Evolutionary conservation across 208 protist species (phyloP), one percentile per base, ranked within the genome.

Genomic region (Leishmania mexicana): DNA sequence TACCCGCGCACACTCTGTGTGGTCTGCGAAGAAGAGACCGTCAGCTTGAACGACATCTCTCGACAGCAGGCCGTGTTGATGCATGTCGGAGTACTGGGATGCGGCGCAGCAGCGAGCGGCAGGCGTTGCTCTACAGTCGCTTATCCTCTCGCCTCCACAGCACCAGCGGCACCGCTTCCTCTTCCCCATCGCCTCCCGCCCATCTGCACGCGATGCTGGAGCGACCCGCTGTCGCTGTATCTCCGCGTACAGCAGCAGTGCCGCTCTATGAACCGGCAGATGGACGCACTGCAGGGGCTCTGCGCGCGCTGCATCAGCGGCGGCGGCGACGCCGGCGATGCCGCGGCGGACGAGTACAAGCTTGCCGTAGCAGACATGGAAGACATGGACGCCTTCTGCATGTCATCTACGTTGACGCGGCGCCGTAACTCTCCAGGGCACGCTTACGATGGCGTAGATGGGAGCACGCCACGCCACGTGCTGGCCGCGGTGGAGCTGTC

Each of bases 231-330:
- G 40, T 45, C 53, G 10, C 76, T 91, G 21, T 38, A 82, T 47
- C 49, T 75, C 28, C 81, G 78, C 57, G 84, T 93, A 40, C 73
- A 79, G 62, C 75, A 68, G 45, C 84, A 80, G 28, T 83, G 79
- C 68, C 21, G 51, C 35, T 21, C 35, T n/a, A 42, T 91, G 38
- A 84, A 80, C 3, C 75, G 53, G 2, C 80, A 81, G 72, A 83
- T 87, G 31, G 60, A 75, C 64, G 49, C 58, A 7, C 57, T 90
- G 58, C 74, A 87, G 42, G 54, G 77, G 38, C 47, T 80, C 28
- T 93, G 90, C 53, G 81, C 57, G 53, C 53, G 78, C 24, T 93
- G 90, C 83, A 84, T 93, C 54, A 78, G 79, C 76, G 85, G 85
- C 38, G 84, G 81, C 42, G 87, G 76, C 2, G 73, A 65, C 42